A percentile compares a stretch with the other conserved stretches of the same genome.
Conservation (phyloP, 1,284 basidiomycete species). For the Apiotrichum gracile region DNA sequence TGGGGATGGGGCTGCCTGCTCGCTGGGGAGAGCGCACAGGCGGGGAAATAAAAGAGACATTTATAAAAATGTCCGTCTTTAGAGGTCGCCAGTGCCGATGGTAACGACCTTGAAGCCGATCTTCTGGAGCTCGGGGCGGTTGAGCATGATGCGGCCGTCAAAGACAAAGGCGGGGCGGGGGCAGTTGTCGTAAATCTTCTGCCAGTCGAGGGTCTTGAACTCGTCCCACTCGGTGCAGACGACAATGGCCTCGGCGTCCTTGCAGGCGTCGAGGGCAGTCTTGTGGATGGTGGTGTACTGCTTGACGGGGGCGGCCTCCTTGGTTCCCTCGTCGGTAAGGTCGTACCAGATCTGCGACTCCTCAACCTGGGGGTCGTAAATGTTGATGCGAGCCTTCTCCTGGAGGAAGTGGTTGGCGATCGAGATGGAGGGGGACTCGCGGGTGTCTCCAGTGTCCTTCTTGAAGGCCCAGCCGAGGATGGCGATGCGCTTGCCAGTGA, state of each 20-base stretch:
- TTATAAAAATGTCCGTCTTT: slow-evolving; percentile 5
- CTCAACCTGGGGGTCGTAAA: slow-evolving; percentile 85
- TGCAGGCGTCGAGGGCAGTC: slow-evolving; percentile 80
- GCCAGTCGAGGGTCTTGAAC: slow-evolving; percentile 89
- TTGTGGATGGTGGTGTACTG: slow-evolving; percentile 74
- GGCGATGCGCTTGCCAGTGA: slow-evolving; percentile 75
- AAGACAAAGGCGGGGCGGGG: slow-evolving; percentile 95
- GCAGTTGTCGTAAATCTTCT: slow-evolving; percentile 72
- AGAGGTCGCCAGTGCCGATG: slow-evolving; percentile 47
- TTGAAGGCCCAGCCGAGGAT: slow-evolving; percentile 89
- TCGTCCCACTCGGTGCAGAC: slow-evolving; percentile 91
- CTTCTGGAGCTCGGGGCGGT: slow-evolving; percentile 67
- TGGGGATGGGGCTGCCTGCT: background rate
- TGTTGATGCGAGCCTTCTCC: slow-evolving; percentile 76
- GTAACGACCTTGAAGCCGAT: slow-evolving; percentile 85
- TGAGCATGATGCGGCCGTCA: slow-evolving; percentile 63
- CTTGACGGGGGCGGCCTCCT: slow-evolving; percentile 54
- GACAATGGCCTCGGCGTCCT: slow-evolving; percentile 83
- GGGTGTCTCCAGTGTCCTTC: slow-evolving; percentile 93
- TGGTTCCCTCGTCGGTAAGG: slow-evolving; percentile 50
- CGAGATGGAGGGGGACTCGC: slow-evolving; percentile 94
- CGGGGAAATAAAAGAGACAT: no score
- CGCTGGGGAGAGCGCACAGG: no score
- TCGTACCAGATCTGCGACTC: slow-evolving; percentile 53
- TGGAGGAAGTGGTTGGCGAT: slow-evolving; percentile 88